These are phyloP conservation scores for Cercophora newfieldiana DNA, from an alignment of 495 filamentous ascomycete genomes.

Conservation along the genomic window DNA sequence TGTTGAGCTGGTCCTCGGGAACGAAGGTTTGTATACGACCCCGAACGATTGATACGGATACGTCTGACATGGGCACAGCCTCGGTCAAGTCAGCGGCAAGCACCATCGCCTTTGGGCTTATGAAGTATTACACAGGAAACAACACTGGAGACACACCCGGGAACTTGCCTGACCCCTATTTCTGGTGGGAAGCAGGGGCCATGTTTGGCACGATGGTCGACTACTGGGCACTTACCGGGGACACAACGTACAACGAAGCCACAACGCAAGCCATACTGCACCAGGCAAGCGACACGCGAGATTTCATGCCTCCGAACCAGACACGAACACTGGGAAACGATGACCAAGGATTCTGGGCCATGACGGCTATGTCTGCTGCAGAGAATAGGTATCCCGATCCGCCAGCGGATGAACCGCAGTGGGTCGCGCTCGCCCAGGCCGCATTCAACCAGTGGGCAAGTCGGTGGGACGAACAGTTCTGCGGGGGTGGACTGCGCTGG, in stretches of 20 bases:
- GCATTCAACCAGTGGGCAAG: slow-evolving; percentile 69
- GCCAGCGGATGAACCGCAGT: slow-evolving; percentile 62
- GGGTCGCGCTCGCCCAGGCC: slow-evolving; percentile 76
- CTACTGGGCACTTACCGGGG: slow-evolving; percentile 82
- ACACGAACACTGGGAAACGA: slow-evolving; percentile 77
- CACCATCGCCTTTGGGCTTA: slow-evolving; percentile 47
- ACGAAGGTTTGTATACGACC: slow-evolving; percentile 26
- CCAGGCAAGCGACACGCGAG: slow-evolving; percentile 64
- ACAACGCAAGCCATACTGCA: slow-evolving; percentile 66
- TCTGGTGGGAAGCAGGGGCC: slow-evolving; percentile 78
- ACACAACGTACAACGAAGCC: slow-evolving; percentile 68
- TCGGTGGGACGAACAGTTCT: slow-evolving; percentile 69
- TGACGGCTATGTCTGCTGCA: slow-evolving; percentile 78
- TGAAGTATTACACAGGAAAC: slow-evolving; percentile 68
- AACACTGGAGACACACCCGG: slow-evolving; percentile 68
- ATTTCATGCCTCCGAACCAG: slow-evolving; percentile 84
- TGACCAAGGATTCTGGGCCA: slow-evolving; percentile 85
- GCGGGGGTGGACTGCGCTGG: slow-evolving; percentile 80
- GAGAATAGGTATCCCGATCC: slow-evolving; percentile 75
- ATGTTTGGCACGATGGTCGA: slow-evolving; percentile 77
- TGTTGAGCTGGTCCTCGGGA: slow-evolving; percentile 28
- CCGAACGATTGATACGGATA: background rate
- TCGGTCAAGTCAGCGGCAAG: slow-evolving; percentile 46
- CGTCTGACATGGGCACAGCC: slow-evolving; percentile 26
- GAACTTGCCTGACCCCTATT: slow-evolving; percentile 74